These are phyloP conservation scores for Silene conica DNA, from an alignment of 148 eudicot species.

Conservation along the genomic window DNA sequence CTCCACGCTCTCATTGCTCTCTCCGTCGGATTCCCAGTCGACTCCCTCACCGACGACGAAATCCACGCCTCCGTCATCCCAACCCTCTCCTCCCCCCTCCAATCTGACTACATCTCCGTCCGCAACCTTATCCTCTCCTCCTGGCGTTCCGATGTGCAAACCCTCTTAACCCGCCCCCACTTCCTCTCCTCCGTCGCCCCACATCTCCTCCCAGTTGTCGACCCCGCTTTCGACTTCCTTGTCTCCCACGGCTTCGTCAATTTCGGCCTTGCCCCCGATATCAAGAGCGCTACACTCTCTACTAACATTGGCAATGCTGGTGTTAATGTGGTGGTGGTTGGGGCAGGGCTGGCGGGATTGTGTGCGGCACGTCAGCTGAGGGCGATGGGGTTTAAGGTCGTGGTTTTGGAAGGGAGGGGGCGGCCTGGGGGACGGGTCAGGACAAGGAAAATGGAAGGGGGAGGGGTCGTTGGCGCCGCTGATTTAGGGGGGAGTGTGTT, in stretches of 20 bases:
- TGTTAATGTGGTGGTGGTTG: slow-evolving; percentile 53
- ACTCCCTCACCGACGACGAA: slow-evolving; percentile 85
- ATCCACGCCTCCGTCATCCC: slow-evolving; percentile 60
- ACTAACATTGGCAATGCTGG: slow-evolving; percentile 17
- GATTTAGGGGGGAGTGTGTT: slow-evolving; percentile 92
- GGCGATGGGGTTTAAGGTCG: slow-evolving; percentile 73
- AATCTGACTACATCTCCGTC: slow-evolving; percentile 56
- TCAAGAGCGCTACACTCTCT: slow-evolving; percentile 17
- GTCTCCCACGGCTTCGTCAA: slow-evolving; percentile 77
- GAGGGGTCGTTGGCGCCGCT: slow-evolving; percentile 58
- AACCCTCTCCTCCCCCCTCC: slow-evolving; percentile 44
- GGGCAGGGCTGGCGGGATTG: slow-evolving; percentile 82
- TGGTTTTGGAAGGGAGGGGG: slow-evolving; percentile 65
- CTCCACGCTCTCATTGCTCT: slow-evolving; percentile 78
- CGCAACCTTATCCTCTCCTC: slow-evolving; percentile 70
- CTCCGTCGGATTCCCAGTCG: slow-evolving; percentile 87
- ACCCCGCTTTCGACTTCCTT: slow-evolving; percentile 55
- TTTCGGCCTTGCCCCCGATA: slow-evolving; percentile 63
- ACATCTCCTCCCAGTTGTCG: slow-evolving; percentile 45
- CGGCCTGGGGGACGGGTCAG: slow-evolving; percentile 88
- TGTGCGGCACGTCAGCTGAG: slow-evolving; percentile 73
- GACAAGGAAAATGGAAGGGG: slow-evolving; percentile 51
- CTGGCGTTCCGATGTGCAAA: slow-evolving; percentile 67
- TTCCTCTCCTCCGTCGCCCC: slow-evolving; percentile 43
- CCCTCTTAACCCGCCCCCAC: slow-evolving; percentile 46